phyloP scores from a whole-genome alignment of 345 rosid species.

The Sonneratia caseolaris region DNA sequence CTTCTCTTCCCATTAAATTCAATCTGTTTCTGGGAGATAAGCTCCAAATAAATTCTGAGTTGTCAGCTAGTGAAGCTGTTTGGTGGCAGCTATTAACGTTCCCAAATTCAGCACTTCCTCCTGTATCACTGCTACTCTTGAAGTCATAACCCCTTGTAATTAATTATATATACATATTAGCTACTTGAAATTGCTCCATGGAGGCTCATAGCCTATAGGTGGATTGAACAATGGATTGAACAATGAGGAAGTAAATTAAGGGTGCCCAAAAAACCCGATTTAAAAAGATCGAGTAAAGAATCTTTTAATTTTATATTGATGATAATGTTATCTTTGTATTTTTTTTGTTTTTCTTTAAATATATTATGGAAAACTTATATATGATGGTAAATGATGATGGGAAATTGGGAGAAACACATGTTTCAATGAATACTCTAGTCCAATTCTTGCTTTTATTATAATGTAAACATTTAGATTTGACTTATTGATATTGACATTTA shows the following conservation, averaged over 20 bases:
- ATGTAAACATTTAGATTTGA: neutral
- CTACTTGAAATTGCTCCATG: neutral
- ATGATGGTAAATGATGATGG: neutral
- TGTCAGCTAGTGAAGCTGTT: slow-evolving; percentile 14
- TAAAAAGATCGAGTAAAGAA: too few species aligned
- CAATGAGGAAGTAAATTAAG: too few species aligned
- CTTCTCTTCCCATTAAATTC: slow-evolving; percentile 13
- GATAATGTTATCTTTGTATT: too few species aligned
- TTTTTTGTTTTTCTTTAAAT: too few species aligned
- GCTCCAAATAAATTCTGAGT: slow-evolving; percentile 11
- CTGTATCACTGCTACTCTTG: neutral
- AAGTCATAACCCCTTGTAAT: neutral
- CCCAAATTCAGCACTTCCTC: slow-evolving; percentile 3
- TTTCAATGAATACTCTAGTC: neutral
- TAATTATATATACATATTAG: neutral
- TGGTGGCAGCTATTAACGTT: slow-evolving; percentile 11
- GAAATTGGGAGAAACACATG: neutral
- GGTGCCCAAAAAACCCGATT: too few species aligned
- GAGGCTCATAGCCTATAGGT: too few species aligned
- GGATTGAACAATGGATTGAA: too few species aligned
- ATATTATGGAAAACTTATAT: neutral
- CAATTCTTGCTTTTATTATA: neutral
- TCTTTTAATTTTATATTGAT: too few species aligned
- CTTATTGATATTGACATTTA: neutral
- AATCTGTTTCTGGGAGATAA: slow-evolving; percentile 10